phyloP scores from a whole-genome alignment of 129 eudicot genomes.

The Pulicaria dysenterica region DNA sequence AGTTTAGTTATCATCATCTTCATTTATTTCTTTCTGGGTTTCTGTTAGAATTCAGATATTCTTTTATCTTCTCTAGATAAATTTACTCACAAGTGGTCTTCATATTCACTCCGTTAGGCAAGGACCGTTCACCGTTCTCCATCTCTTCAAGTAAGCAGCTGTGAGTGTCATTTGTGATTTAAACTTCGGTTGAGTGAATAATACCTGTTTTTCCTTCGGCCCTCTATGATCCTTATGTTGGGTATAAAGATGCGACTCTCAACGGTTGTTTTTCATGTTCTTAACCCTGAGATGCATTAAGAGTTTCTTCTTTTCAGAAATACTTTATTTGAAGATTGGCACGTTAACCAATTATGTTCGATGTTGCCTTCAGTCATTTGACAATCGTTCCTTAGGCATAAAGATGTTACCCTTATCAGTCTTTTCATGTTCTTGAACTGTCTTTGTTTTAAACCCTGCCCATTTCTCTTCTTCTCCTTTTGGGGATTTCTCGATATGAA shows the following conservation, averaged over 20 bases:
- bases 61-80: constrained; percentile 23
- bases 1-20: constrained; percentile 16
- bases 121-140: constrained; percentile 5
- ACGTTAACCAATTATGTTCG: constrained; percentile 5
- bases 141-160: constrained; percentile 2
- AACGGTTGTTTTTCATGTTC: background rate
- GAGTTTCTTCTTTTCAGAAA: constrained; percentile 23
- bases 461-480: constrained; percentile 6
- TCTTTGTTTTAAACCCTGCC: constrained; percentile 2
- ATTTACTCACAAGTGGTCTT: background rate
- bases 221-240: background rate
- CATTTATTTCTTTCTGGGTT: constrained; percentile 16
- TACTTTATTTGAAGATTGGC: constrained; percentile 25
- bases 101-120: constrained; percentile 17
- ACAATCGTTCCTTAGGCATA: constrained; percentile 11
- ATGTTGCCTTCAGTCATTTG: background rate
- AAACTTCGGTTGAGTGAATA: constrained; percentile 9
- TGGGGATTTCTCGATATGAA: background rate
- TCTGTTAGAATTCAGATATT: constrained; percentile 8
- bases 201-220: background rate
- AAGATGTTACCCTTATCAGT: constrained; percentile 3
- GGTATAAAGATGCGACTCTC: background rate
- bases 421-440: constrained; percentile 14
- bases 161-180: background rate
- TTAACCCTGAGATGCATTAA: constrained; percentile 16